These are phyloP conservation scores for Ustilago curta DNA, from an alignment of 1,284 basidiomycete genomes.

Conservation along the genomic window DNA sequence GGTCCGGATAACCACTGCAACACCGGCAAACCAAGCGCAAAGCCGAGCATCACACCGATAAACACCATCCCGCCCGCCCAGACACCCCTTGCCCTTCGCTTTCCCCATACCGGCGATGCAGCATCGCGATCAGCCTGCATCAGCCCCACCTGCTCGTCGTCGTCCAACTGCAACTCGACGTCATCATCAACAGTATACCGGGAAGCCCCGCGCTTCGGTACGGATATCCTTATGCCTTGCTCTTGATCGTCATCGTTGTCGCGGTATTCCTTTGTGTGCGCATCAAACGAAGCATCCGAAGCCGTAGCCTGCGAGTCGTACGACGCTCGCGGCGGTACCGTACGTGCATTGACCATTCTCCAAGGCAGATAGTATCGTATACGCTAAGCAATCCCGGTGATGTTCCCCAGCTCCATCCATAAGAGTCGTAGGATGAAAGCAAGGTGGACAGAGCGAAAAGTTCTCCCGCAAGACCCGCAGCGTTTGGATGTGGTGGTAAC, in stretches of 20 bases:
- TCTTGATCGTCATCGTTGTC: conserved; percentile 8
- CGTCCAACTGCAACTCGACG: conserved; percentile 29
- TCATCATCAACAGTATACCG: conserved; percentile 9
- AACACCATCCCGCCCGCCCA: conserved; percentile 38
- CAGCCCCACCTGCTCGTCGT: conserved; percentile 55
- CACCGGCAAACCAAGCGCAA: conserved; percentile 36
- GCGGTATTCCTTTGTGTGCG: conserved; percentile 33
- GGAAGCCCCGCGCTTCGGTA: conserved; percentile 11
- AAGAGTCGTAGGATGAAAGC: too few species aligned
- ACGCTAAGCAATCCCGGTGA: not conserved
- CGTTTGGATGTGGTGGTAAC: too few species aligned
- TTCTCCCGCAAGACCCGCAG: too few species aligned
- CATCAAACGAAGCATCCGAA: conserved; percentile 47
- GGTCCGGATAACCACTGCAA: conserved; percentile 47
- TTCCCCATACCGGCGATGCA: not conserved
- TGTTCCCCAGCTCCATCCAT: not conserved
- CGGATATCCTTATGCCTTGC: conserved; percentile 1
- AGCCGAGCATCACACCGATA: conserved; percentile 34
- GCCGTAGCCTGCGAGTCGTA: conserved; percentile 53
- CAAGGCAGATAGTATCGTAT: too few species aligned
- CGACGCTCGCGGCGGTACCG: conserved; percentile 23
- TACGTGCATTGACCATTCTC: conserved; percentile 3
- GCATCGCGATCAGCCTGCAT: conserved; percentile 50
- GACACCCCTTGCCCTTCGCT: not conserved
- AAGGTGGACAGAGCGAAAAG: too few species aligned